Percentiles rank a stretch among this genome's conserved stretches.
These are phyloP conservation scores for Thermothelomyces thermophilus DNA, from an alignment of 2,329 filamentous ascomycete species.

Conservation along the genomic window DNA sequence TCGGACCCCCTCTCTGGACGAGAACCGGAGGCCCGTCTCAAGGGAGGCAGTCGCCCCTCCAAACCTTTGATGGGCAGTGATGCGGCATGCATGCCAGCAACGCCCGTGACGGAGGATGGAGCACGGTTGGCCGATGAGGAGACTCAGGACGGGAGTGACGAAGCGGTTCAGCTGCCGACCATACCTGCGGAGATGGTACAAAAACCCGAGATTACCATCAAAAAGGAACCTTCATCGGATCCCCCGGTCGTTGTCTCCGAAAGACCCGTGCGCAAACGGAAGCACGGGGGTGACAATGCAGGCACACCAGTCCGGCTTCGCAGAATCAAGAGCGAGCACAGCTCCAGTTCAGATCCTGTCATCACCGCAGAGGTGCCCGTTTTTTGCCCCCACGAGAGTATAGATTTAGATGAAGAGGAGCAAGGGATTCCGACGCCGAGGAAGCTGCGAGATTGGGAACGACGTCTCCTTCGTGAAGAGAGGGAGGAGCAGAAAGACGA, in stretches of 20 bases:
- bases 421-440: conserved; percentile 38
- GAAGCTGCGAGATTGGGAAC: conserved; percentile 27
- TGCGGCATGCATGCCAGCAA: conserved; percentile 5
- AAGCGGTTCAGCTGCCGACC: conserved; percentile 27
- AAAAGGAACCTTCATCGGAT: conserved; percentile 50
- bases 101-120: background rate
- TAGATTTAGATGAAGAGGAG: conserved; percentile 51
- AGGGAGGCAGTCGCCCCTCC: background rate
- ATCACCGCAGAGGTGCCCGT: conserved; percentile 24
- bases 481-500: background rate
- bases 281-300: conserved; percentile 27
- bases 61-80: background rate
- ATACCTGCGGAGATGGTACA: conserved; percentile 21
- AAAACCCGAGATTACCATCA: conserved; percentile 29
- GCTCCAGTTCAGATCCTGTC: conserved; percentile 27
- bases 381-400: conserved; percentile 46
- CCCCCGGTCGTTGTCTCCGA: conserved; percentile 45
- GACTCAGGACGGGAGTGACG: conserved; percentile 6
- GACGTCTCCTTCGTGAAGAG: background rate
- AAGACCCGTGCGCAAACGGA: conserved; percentile 43
- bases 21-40: background rate
- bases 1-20: conserved; percentile 10
- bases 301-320: conserved; percentile 23
- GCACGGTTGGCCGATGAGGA: background rate
- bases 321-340: conserved; percentile 40